Percentiles rank a stretch among this genome's conserved stretches.
phyloP scores from a whole-genome alignment of 768 basidiomycete species.

The Lentinus brumalis region DNA sequence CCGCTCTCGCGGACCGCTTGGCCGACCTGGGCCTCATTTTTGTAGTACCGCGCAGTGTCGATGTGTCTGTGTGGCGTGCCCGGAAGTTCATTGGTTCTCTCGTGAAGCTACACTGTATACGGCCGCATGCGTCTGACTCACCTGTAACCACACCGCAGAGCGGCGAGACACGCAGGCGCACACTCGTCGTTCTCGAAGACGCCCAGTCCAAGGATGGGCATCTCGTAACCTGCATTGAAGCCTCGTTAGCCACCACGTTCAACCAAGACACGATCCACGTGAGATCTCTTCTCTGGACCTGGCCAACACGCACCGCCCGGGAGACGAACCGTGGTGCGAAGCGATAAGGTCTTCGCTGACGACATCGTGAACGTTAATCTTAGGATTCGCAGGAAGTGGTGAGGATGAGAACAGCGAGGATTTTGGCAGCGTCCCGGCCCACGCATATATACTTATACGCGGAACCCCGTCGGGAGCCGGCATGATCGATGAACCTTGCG shows the following conservation, averaged over 20 bases:
- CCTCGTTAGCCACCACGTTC: neutral
- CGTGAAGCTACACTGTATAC: neutral
- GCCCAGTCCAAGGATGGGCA: constrained; percentile 71
- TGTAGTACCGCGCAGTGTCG: constrained; percentile 72
- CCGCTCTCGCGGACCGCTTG: constrained; percentile 57
- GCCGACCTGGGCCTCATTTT: constrained; percentile 64
- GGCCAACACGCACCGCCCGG: constrained; percentile 34
- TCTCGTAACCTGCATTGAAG: constrained; percentile 41
- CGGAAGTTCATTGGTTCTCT: neutral
- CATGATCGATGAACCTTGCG: no score
- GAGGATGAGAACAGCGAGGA: neutral
- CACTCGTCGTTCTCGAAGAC: constrained; percentile 70
- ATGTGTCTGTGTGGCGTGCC: constrained; percentile 51
- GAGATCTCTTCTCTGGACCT: no score
- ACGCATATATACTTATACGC: no score
- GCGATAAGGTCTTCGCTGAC: constrained; percentile 24
- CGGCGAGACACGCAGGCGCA: constrained; percentile 54
- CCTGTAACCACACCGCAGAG: constrained; percentile 66
- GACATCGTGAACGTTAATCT: neutral
- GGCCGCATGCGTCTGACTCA: constrained; percentile 20
- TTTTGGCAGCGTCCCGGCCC: neutral
- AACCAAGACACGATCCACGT: neutral
- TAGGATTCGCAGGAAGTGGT: neutral
- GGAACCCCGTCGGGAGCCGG: no score
- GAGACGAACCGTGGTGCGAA: constrained; percentile 35